These are phyloP conservation scores for Saturnispora besseyi DNA, from an alignment of 805 yeast genomes.

Conservation along the genomic window DNA sequence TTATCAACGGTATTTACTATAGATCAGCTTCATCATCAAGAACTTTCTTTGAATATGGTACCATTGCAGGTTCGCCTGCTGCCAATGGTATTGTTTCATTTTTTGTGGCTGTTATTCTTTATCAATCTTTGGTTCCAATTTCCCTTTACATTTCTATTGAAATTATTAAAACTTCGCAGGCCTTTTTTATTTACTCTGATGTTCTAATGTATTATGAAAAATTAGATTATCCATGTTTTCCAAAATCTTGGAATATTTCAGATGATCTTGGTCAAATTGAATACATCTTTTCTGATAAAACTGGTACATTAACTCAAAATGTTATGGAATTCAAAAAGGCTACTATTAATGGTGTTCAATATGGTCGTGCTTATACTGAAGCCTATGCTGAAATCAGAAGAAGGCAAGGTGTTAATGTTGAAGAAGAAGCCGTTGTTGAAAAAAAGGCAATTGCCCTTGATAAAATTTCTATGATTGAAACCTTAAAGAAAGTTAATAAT, in stretches of 20 bases:
- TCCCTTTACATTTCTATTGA: slow-evolving; percentile 76
- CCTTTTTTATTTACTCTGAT: slow-evolving; percentile 71
- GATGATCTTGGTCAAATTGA: slow-evolving; percentile 85
- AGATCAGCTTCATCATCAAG: slow-evolving; percentile 40
- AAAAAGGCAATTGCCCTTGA: slow-evolving; percentile 48
- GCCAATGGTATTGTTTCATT: slow-evolving; percentile 63
- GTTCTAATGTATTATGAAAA: slow-evolving; percentile 58
- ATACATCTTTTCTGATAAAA: slow-evolving; percentile 75
- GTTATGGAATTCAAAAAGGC: slow-evolving; percentile 81
- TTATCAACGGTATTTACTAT: slow-evolving; percentile 64
- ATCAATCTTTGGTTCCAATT: slow-evolving; percentile 75
- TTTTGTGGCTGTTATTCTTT: slow-evolving; percentile 67
- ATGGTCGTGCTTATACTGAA: slow-evolving; percentile 78
- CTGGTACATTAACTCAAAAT: slow-evolving; percentile 78
- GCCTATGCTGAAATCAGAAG: slow-evolving; percentile 72
- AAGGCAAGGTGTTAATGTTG: slow-evolving; percentile 69
- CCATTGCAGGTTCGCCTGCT: slow-evolving; percentile 56
- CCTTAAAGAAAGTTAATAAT: slow-evolving; percentile 31
- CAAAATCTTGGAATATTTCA: slow-evolving; percentile 77
- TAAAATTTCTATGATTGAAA: slow-evolving; percentile 47
- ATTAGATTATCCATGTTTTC: slow-evolving; percentile 74
- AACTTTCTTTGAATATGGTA: slow-evolving; percentile 58
- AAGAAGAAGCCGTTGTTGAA: slow-evolving; percentile 32
- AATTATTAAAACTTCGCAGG: slow-evolving; percentile 75
- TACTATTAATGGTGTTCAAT: slow-evolving; percentile 61